Conservation (phyloP, 352 stramenopile species). For the Globisporangium abappressorium region DNA sequence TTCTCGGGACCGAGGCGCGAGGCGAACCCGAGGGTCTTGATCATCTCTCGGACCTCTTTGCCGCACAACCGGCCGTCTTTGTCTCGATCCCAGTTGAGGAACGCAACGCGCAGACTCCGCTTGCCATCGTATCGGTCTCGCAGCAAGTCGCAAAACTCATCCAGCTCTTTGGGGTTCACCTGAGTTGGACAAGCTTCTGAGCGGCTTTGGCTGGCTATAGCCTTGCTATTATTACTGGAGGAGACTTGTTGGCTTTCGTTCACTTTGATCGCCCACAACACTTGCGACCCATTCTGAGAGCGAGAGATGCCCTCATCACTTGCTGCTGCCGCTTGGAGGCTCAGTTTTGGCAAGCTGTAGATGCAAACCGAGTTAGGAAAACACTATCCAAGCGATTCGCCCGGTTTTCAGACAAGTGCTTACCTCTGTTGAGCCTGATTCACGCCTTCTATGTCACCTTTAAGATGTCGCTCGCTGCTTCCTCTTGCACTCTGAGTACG, state of each 20-base stretch:
- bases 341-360: slow-evolving; percentile 4
- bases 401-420: neutral
- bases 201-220: neutral
- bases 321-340: neutral
- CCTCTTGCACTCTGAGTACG: slow-evolving; percentile 28
- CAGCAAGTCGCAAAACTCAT: slow-evolving; percentile 38
- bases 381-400: too few species aligned
- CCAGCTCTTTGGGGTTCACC: slow-evolving; percentile 13
- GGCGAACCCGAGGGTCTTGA: slow-evolving; percentile 35
- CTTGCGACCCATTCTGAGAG: slow-evolving; percentile 9
- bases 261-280: slow-evolving; percentile 44
- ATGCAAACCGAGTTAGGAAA: neutral
- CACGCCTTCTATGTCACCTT: neutral
- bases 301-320: neutral
- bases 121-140: slow-evolving; percentile 62
- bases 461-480: slow-evolving; percentile 9
- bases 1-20: slow-evolving; percentile 33
- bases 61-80: slow-evolving; percentile 44
- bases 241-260: neutral
- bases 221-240: neutral
- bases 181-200: neutral
- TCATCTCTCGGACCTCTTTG: slow-evolving; percentile 42
- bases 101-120: slow-evolving; percentile 45
- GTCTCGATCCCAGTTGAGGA: slow-evolving; percentile 57
- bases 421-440: slow-evolving; percentile 4